Base-by-base conservation (phyloP, 768 basidiomycete genomes). In the Suillus subluteus region DNA sequence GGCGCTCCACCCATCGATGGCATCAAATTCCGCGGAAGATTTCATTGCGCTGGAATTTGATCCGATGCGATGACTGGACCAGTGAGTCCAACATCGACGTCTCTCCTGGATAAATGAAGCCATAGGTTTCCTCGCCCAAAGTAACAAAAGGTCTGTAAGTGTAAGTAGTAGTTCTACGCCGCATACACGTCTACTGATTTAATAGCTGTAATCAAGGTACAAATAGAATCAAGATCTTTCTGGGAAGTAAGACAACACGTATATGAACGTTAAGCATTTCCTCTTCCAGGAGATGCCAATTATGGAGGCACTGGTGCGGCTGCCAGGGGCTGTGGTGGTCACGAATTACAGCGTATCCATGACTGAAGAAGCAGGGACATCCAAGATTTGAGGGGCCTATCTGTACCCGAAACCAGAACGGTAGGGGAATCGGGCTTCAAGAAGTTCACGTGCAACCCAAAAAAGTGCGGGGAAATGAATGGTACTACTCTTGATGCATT, bases 191-290 rank as follows among this genome's bases (percentile, higher is more conserved):
- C 30, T 32, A 32, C 9, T 41, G 40, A 59, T 59, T 35, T 32
- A 32, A 32, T 59, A 23, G 58, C 58, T 59, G 37, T 30, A 30
- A 61, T 61, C 59, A 61, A 61, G 59, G 41, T 30, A 61, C 59
- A 43, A 38, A 43, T 61, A 43, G 59, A 61, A 61, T 26, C 40
- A 18, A 41, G 23, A 40, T 30, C 16, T n/a, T 15, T 41, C 58
- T 41, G 23, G 40, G 4, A 41, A 30, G 40, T 1, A 58, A 58
- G 58, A 58, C 37, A 26, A 35, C 30, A 55, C 54, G 5, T 35
- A 35, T 35, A 55, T 21, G 54, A 55, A 32, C 54, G 9, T 55
- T 55, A 32, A 56, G 21, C 35, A 56, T 56, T 56, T 56, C 35
- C 55, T 35, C 55, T 59, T 41, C 38, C 9, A 59, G 37, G 23